phyloP scores from a whole-genome alignment of 2,329 filamentous ascomycete species.

The Botrytis fabae region DNA sequence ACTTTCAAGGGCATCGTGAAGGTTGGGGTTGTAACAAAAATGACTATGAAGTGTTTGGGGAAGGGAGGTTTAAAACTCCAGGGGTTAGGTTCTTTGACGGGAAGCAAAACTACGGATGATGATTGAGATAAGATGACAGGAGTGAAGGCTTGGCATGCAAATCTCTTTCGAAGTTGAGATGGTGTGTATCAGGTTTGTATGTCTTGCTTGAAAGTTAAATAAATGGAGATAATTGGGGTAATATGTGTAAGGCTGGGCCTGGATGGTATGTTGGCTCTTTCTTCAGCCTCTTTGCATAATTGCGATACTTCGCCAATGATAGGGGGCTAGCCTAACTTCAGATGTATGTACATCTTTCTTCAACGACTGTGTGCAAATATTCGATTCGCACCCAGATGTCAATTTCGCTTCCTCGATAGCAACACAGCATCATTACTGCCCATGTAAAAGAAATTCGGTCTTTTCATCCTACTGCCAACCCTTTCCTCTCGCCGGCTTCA shows the following conservation, averaged over 20 bases:
- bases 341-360: not conserved
- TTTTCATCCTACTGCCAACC: not conserved
- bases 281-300: not conserved
- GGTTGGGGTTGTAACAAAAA: conserved; percentile 13
- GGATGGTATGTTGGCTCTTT: not conserved
- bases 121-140: conserved; percentile 22
- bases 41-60: conserved; percentile 10
- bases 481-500: not conserved
- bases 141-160: conserved; percentile 2
- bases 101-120: conserved; percentile 9
- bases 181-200: conserved; percentile 11
- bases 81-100: not conserved
- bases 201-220: not conserved
- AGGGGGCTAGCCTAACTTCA: not conserved
- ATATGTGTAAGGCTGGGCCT: not conserved
- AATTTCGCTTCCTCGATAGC: not conserved
- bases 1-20: conserved; percentile 16
- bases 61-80: conserved; percentile 10
- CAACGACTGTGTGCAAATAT: not conserved
- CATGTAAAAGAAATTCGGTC: not conserved
- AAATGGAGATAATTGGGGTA: not conserved
- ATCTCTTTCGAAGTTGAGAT: conserved; percentile 2
- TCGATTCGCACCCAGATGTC: not conserved
- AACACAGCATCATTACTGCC: not conserved
- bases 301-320: conserved; percentile 3